These are phyloP conservation scores for Euphorbia pulcherrima DNA, from an alignment of 345 rosid species.

Conservation along the genomic window DNA sequence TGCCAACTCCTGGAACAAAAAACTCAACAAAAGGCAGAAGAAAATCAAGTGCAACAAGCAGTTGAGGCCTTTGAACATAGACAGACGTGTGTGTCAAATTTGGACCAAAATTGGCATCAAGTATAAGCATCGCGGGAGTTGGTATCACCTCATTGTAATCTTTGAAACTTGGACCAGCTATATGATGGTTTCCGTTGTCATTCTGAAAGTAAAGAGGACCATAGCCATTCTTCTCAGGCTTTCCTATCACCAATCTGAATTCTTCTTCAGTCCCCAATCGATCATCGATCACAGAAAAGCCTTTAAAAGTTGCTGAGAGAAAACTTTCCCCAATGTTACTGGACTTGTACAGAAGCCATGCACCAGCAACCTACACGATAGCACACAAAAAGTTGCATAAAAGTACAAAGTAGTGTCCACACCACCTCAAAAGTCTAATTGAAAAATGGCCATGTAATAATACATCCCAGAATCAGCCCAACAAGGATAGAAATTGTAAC, in stretches of 20 bases:
- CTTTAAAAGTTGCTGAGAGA: constrained; percentile 81
- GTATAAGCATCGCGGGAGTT: constrained; percentile 82
- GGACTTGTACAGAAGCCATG: constrained; percentile 87
- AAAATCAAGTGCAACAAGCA: constrained; percentile 96
- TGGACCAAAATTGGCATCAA: constrained; percentile 79
- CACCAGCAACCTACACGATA: constrained; percentile 56
- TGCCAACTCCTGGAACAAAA: constrained; percentile 76
- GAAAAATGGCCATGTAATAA: neutral
- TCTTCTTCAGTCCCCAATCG: constrained; percentile 85
- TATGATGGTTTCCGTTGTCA: constrained; percentile 28
- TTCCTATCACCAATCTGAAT: constrained; percentile 78
- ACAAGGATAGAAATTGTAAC: neutral
- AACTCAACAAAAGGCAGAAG: constrained; percentile 85
- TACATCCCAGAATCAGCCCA: neutral
- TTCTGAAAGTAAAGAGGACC: constrained; percentile 26
- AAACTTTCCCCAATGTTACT: constrained; percentile 59
- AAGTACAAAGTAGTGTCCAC: neutral
- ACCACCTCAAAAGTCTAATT: no score
- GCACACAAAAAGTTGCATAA: neutral
- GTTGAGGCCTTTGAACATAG: constrained; percentile 84
- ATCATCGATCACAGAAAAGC: constrained; percentile 79
- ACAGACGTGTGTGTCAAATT: constrained; percentile 54
- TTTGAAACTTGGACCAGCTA: constrained; percentile 29
- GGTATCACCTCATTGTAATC: constrained; percentile 40
- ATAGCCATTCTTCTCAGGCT: constrained; percentile 48